A percentile compares a stretch with the other conserved stretches of the same genome.
Evolutionary conservation across 1,139 yeast species (phyloP).

Genomic region (Kurtzmaniella quercitrusa): DNA sequence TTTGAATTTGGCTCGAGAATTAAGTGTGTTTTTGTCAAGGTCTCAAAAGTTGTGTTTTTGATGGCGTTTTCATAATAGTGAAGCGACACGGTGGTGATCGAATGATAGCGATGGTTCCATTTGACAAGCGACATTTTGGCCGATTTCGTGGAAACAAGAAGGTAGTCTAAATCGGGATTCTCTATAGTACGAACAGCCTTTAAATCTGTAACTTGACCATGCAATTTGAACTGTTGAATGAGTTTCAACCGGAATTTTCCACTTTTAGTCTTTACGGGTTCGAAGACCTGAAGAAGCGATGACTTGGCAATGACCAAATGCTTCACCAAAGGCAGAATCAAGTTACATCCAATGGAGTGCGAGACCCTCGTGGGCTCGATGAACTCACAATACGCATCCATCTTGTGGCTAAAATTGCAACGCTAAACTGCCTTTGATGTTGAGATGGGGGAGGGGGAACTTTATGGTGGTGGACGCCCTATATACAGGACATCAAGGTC

Average conservation of each 20-base stretch:
- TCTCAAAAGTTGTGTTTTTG: constrained; percentile 47
- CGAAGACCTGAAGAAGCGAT: constrained; percentile 66
- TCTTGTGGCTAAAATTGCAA: too few species aligned
- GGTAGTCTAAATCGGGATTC: constrained; percentile 49
- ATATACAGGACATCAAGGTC: background rate
- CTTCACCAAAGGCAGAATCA: constrained; percentile 46
- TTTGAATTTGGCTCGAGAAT: constrained; percentile 61
- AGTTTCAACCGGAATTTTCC: constrained; percentile 43
- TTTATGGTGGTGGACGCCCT: background rate
- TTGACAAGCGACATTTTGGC: constrained; percentile 76
- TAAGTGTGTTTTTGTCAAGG: constrained; percentile 43
- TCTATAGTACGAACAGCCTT: constrained; percentile 50
- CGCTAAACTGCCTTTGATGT: too few species aligned
- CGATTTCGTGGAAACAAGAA: constrained; percentile 63
- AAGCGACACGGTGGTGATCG: constrained; percentile 68
- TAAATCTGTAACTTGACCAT: constrained; percentile 66
- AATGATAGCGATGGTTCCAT: constrained; percentile 57
- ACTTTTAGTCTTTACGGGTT: constrained; percentile 28
- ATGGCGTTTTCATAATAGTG: constrained; percentile 82
- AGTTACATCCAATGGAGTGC: constrained; percentile 58
- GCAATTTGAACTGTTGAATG: constrained; percentile 63
- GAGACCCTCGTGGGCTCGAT: constrained; percentile 75
- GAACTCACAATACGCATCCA: constrained; percentile 84
- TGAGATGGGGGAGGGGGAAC: background rate
- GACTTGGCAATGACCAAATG: constrained; percentile 73